phyloP scores from a whole-genome alignment of 106 monocot species.

The Triglochin maritima region DNA sequence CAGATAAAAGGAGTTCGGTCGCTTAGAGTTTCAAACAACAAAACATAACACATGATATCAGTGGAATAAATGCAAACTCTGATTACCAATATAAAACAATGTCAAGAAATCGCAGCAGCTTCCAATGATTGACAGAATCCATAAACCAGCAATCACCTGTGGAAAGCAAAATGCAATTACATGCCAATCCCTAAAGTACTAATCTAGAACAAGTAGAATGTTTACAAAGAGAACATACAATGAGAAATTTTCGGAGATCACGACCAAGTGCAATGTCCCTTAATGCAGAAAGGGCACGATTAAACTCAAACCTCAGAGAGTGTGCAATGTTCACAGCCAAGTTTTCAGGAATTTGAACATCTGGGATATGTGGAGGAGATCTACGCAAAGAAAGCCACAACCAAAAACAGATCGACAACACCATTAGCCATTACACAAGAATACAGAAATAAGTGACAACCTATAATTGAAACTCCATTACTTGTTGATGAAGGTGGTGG shows the following conservation, averaged over 20 bases:
- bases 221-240: constrained; percentile 28
- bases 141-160: constrained; percentile 39
- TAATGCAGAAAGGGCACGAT: constrained; percentile 35
- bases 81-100: constrained; percentile 35
- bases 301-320: constrained; percentile 47
- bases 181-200: not conserved
- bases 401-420: not conserved
- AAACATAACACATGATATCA: not conserved
- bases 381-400: constrained; percentile 8
- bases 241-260: constrained; percentile 58
- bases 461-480: not conserved
- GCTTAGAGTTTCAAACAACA: not conserved
- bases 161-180: not conserved
- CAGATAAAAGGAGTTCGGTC: not conserved
- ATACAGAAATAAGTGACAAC: not conserved
- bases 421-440: no score
- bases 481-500: constrained; percentile 69
- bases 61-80: not conserved
- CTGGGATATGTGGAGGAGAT: constrained; percentile 58
- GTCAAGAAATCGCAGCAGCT: constrained; percentile 43
- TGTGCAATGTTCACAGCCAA: constrained; percentile 40
- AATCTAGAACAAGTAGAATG: not conserved
- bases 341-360: constrained; percentile 57
- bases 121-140: constrained; percentile 37
- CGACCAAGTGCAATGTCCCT: constrained; percentile 54